Evolutionary conservation across 140 eudicot genomes (phyloP).

Genomic region (Senecio squalidus): DNA sequence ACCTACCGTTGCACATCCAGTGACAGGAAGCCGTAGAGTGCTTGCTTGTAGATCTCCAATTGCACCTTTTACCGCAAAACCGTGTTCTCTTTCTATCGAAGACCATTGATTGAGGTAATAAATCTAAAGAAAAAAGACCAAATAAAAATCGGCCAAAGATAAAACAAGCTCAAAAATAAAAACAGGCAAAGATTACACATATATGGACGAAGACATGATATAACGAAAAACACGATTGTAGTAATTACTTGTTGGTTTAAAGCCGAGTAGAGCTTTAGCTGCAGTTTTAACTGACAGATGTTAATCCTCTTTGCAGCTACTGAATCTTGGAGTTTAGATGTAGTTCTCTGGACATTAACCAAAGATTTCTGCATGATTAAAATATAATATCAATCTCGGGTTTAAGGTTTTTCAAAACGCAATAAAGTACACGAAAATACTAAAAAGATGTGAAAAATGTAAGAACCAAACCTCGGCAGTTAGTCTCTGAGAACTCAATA

Average conservation of each 20-base stretch:
- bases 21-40: constrained; percentile 86
- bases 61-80: constrained; percentile 47
- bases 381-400: not conserved
- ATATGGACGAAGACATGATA: too few species aligned
- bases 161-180: too few species aligned
- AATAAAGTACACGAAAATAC: constrained; percentile 8
- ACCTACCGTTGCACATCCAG: constrained; percentile 76
- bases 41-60: constrained; percentile 76
- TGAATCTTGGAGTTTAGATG: constrained; percentile 47
- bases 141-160: constrained; percentile 2
- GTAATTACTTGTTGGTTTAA: constrained; percentile 75
- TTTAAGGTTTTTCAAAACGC: not conserved
- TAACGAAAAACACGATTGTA: too few species aligned
- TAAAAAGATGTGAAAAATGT: constrained; percentile 10
- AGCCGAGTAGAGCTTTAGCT: constrained; percentile 54
- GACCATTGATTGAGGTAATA: constrained; percentile 75
- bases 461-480: constrained; percentile 66
- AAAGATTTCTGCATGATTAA: constrained; percentile 56
- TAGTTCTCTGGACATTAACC: constrained; percentile 57
- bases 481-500: constrained; percentile 42
- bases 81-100: constrained; percentile 64
- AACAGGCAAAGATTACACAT: too few species aligned
- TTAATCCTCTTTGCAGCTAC: constrained; percentile 55
- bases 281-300: constrained; percentile 60
- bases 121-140: constrained; percentile 34